A percentile compares a stretch with the other conserved stretches of the same genome.
Conservation (phyloP, 108 stramenopile genomes). For the Hondaea fermentalgiana region DNA sequence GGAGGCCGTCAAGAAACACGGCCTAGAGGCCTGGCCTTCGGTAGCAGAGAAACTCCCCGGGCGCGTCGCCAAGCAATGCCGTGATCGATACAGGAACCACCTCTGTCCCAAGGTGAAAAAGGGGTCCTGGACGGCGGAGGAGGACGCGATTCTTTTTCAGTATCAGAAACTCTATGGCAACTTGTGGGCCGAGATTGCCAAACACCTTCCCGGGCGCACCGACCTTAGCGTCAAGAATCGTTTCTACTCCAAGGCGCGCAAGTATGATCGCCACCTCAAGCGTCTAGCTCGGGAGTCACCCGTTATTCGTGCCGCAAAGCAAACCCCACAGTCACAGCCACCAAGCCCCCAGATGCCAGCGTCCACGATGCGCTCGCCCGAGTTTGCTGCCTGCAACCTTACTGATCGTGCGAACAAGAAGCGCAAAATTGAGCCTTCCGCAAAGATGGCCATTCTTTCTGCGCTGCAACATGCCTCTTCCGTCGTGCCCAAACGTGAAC, state of each 20-base stretch:
- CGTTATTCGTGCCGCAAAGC: too few species aligned
- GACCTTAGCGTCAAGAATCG: conserved; percentile 16
- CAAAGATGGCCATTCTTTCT: too few species aligned
- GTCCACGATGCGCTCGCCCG: neutral
- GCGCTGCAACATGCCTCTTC: too few species aligned
- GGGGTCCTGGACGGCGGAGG: conserved; percentile 86
- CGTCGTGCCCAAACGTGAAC: too few species aligned
- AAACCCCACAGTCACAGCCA: neutral
- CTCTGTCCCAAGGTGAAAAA: conserved; percentile 81
- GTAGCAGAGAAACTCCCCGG: conserved; percentile 38
- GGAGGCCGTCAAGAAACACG: conserved; percentile 13
- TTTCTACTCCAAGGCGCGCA: neutral
- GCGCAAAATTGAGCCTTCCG: neutral
- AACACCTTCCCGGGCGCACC: neutral
- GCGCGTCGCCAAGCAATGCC: conserved; percentile 48
- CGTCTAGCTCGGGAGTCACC: neutral
- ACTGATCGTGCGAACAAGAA: neutral
- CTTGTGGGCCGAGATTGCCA: conserved; percentile 1
- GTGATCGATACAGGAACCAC: conserved; percentile 85
- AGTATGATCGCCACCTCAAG: neutral
- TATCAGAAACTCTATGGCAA: conserved; percentile 64
- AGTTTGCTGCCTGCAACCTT: neutral
- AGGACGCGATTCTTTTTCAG: conserved; percentile 74
- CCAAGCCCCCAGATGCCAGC: neutral
- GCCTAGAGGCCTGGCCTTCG: conserved; percentile 28